A percentile compares a stretch with the other conserved stretches of the same genome.
Evolutionary conservation across 1,139 yeast species (phyloP).

Genomic region (Diutina ranongensis): DNA sequence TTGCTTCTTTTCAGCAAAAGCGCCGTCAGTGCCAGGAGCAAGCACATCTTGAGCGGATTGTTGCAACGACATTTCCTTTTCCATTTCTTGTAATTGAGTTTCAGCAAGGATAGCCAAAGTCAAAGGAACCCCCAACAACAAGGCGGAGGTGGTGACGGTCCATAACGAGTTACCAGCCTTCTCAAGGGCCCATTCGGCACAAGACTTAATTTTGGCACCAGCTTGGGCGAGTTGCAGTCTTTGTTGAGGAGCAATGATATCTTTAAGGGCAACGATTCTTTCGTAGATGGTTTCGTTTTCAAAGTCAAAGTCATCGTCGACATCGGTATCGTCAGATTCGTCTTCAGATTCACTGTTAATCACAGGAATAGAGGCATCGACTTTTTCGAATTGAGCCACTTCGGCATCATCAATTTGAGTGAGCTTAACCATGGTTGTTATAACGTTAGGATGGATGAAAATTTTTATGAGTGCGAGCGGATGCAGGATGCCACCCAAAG

Average conservation of each 20-base stretch:
- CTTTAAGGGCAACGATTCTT: conserved; percentile 83
- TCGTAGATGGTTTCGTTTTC: conserved; percentile 78
- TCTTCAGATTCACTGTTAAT: conserved; percentile 35
- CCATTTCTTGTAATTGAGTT: conserved; percentile 89
- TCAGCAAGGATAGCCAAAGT: conserved; percentile 84
- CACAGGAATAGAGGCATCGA: conserved; percentile 13
- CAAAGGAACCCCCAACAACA: conserved; percentile 86
- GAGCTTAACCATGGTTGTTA: conserved; percentile 62
- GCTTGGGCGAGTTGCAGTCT: conserved; percentile 39
- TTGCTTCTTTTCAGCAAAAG: conserved; percentile 27
- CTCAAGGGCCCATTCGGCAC: conserved; percentile 34
- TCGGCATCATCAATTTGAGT: conserved; percentile 57
- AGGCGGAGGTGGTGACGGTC: conserved; percentile 73
- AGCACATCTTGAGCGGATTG: conserved; percentile 77
- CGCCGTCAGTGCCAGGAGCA: conserved; percentile 62
- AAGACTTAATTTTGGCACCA: conserved; percentile 22
- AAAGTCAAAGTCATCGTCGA: conserved; percentile 40
- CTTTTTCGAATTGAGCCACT: conserved; percentile 23
- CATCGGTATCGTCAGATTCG: conserved; percentile 39
- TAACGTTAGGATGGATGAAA: conserved; percentile 1
- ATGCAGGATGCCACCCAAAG: not conserved
- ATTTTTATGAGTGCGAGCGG: not conserved
- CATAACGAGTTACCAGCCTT: conserved; percentile 72
- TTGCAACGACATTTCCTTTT: conserved; percentile 80
- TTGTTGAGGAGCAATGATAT: conserved; percentile 82